Percentiles rank a stretch among this genome's conserved stretches.
phyloP scores from a whole-genome alignment of 495 filamentous ascomycete genomes.

The Margaritispora aquatica region DNA sequence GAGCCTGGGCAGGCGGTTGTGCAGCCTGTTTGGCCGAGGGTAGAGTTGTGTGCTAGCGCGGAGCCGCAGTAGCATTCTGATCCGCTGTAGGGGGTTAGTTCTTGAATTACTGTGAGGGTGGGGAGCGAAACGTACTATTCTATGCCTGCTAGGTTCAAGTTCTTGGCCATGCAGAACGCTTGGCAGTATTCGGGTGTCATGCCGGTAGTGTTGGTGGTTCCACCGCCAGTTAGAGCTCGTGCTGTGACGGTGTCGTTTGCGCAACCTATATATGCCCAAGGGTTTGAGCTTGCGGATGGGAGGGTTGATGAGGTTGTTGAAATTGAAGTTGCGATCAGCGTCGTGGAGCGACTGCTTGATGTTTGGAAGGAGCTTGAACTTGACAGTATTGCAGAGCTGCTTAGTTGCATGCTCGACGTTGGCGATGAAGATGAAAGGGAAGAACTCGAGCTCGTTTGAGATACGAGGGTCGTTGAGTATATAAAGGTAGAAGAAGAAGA shows the following conservation, averaged over 20 bases:
- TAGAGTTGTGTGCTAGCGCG: constrained; percentile 22
- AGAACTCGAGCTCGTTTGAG: background rate
- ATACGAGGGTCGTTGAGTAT: background rate
- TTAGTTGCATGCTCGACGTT: background rate
- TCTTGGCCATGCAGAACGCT: background rate
- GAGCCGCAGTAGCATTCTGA: constrained; percentile 33
- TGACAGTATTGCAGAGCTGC: background rate
- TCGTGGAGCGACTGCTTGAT: background rate
- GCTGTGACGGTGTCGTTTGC: constrained; percentile 2
- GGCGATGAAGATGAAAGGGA: background rate
- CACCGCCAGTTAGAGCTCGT: background rate
- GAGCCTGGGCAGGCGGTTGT: constrained; percentile 34
- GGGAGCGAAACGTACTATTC: background rate
- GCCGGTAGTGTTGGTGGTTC: background rate
- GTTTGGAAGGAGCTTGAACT: background rate
- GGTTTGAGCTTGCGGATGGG: background rate
- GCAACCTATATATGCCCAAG: constrained; percentile 2
- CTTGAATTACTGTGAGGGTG: background rate
- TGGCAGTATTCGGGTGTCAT: constrained; percentile 6
- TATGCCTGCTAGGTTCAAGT: background rate
- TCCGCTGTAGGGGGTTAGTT: constrained; percentile 12
- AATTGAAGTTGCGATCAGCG: background rate
- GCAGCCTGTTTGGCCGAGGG: constrained; percentile 24
- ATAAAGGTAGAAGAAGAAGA: background rate
- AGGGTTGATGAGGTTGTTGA: background rate